phyloP scores from a whole-genome alignment of 2,329 filamentous ascomycete species.

The Colletotrichum lentis region DNA sequence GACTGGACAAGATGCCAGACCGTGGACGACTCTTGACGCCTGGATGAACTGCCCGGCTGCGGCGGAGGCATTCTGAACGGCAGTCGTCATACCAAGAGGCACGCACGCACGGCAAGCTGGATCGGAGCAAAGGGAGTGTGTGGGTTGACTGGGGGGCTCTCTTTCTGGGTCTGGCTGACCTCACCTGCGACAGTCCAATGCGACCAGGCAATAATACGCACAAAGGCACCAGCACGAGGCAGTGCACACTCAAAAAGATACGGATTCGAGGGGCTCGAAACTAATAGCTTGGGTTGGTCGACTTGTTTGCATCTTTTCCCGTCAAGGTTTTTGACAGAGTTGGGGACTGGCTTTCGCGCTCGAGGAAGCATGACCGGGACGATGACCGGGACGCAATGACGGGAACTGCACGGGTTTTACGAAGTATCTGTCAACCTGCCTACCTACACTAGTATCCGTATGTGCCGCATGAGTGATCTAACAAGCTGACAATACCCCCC shows the following conservation, averaged over 20 bases:
- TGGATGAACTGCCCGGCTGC: conserved; percentile 27
- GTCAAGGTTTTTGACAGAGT: conserved; percentile 31
- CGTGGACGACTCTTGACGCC: neutral
- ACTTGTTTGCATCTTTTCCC: conserved; percentile 20
- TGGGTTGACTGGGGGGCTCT: conserved; percentile 24
- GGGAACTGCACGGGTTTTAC: conserved; percentile 29
- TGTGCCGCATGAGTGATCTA: too few relatives aligned
- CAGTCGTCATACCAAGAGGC: conserved; percentile 32
- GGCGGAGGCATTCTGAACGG: conserved; percentile 20
- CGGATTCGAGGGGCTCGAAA: conserved; percentile 10
- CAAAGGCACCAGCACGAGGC: neutral
- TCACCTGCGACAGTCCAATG: conserved; percentile 24
- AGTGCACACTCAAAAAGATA: neutral
- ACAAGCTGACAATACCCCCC: too few relatives aligned
- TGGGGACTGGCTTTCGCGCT: conserved; percentile 12
- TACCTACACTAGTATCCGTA: too few relatives aligned
- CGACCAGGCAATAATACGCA: neutral
- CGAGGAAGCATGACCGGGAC: too few relatives aligned
- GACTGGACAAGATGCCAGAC: too few relatives aligned
- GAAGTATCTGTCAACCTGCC: too few relatives aligned
- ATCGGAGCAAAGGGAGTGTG: conserved; percentile 29
- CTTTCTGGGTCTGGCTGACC: conserved; percentile 15
- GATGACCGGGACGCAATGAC: conserved; percentile 19
- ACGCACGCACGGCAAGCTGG: conserved; percentile 25
- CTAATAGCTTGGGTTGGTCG: conserved; percentile 3